Conservation (phyloP, 2,329 filamentous ascomycete species). For the Stagonosporopsis cucurbitacearum region DNA sequence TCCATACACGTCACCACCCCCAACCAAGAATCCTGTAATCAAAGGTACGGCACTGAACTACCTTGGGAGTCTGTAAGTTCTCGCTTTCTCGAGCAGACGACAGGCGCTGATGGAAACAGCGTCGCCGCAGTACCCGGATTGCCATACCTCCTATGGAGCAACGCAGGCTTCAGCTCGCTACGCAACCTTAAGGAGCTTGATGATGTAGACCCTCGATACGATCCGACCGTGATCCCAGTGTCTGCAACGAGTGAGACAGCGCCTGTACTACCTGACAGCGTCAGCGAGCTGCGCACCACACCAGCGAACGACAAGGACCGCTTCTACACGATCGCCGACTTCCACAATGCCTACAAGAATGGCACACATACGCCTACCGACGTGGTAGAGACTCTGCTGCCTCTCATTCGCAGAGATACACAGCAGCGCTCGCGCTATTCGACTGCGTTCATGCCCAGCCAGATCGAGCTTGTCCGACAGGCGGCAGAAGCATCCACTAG, state of each 20-base stretch:
- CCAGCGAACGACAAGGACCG: constrained; percentile 25
- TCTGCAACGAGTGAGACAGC: constrained; percentile 23
- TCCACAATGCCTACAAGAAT: constrained; percentile 74
- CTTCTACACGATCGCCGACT: constrained; percentile 71
- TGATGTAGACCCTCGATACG: constrained; percentile 60
- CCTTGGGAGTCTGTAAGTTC: constrained; percentile 65
- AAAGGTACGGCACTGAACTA: constrained; percentile 69
- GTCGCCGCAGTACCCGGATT: constrained; percentile 66
- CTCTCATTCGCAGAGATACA: constrained; percentile 69
- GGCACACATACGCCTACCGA: constrained; percentile 74
- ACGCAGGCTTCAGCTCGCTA: constrained; percentile 69
- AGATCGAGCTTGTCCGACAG: constrained; percentile 66
- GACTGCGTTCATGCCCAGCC: constrained; percentile 73
- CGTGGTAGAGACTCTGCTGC: constrained; percentile 74
- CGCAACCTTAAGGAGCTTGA: constrained; percentile 62
- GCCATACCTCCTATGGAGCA: constrained; percentile 71
- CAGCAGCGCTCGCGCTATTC: constrained; percentile 66
- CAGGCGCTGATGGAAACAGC: constrained; percentile 50
- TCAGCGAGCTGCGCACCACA: constrained; percentile 31
- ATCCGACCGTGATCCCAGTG: constrained; percentile 64
- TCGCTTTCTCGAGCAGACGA: constrained; percentile 1
- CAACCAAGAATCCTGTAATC: constrained; percentile 70
- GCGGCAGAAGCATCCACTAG: constrained; percentile 76
- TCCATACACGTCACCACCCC: constrained; percentile 43
- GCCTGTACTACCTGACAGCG: constrained; percentile 29